Percentiles rank a stretch among this genome's conserved stretches.
Conservation (phyloP, 495 filamentous ascomycete genomes). For the Penicillium ochrochloron region DNA sequence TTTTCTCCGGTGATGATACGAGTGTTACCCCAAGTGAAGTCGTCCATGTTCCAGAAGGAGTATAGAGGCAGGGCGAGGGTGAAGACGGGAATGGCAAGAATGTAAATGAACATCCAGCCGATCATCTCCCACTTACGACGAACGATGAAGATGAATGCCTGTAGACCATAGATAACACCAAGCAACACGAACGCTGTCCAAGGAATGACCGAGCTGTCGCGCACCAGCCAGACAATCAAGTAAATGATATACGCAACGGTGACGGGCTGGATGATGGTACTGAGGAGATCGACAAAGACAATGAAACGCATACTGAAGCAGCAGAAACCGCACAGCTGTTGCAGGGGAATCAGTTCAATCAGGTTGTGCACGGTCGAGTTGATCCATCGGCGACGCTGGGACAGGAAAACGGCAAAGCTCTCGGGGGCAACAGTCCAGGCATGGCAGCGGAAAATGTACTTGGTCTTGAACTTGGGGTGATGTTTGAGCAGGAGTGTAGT, state of each 20-base stretch:
- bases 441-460: constrained; percentile 90
- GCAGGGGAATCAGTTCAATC: constrained; percentile 89
- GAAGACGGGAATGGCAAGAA: constrained; percentile 91
- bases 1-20: constrained; percentile 97
- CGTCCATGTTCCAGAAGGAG: constrained; percentile 99
- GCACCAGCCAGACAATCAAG: constrained; percentile 74
- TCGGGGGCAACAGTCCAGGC: constrained; percentile 97
- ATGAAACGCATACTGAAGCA: constrained; percentile 99
- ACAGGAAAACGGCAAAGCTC: constrained; percentile 91
- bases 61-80: constrained; percentile 90
- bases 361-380: constrained; percentile 99
- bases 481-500: constrained; percentile 94
- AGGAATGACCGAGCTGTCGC: constrained; percentile 66
- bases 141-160: constrained; percentile 96
- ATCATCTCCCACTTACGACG: constrained; percentile 99
- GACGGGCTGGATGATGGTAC: constrained; percentile 89
- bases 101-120: constrained; percentile 97
- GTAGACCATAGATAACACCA: constrained; percentile 92
- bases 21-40: constrained; percentile 99
- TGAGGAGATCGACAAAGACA: constrained; percentile 91
- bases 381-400: constrained; percentile 98
- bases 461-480: constrained; percentile 94
- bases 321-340: constrained; percentile 97
- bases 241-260: constrained; percentile 91
- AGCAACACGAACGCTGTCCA: constrained; percentile 86